phyloP scores from a whole-genome alignment of 2,329 filamentous ascomycete genomes.

The Fusarium stilboides region DNA sequence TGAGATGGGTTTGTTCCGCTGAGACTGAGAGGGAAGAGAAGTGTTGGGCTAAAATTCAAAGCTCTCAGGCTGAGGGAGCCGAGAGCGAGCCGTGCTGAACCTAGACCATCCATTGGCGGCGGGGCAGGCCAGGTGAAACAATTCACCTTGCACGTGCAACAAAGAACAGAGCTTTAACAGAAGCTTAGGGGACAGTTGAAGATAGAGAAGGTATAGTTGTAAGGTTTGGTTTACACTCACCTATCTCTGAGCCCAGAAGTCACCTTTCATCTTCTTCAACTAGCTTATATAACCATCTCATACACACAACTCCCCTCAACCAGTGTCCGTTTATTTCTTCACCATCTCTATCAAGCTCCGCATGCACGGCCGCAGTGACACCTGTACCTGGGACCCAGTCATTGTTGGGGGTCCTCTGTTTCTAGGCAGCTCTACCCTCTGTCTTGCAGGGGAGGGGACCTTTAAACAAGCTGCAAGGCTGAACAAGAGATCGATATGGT shows the following conservation, averaged over 20 bases:
- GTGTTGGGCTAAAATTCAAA: conserved; percentile 47
- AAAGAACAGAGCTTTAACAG: conserved; percentile 3
- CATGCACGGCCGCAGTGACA: conserved; percentile 27
- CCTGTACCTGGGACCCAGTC: conserved; percentile 20
- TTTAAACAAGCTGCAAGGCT: conserved; percentile 40
- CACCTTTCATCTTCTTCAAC: background rate
- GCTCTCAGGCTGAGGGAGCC: conserved; percentile 43
- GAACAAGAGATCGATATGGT: conserved; percentile 19
- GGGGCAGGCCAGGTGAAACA: conserved; percentile 35
- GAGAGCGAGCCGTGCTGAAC: conserved; percentile 27
- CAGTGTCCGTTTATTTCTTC: conserved; percentile 23
- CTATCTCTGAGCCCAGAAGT: no score
- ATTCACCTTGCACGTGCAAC: conserved; percentile 32
- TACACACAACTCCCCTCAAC: background rate
- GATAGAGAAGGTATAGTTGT: background rate
- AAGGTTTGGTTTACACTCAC: background rate
- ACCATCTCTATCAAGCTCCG: conserved; percentile 18
- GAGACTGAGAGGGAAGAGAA: conserved; percentile 26
- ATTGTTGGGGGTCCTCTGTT: conserved; percentile 29
- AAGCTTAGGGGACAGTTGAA: background rate
- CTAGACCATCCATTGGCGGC: conserved; percentile 30
- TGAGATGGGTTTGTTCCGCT: conserved; percentile 21
- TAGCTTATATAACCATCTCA: background rate
- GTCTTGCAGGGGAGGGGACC: conserved; percentile 29
- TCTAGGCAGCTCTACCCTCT: conserved; percentile 28